Percentiles rank a stretch among this genome's conserved stretches.
phyloP scores from a whole-genome alignment of 441 rosid genomes.

The Gossypium davidsonii region DNA sequence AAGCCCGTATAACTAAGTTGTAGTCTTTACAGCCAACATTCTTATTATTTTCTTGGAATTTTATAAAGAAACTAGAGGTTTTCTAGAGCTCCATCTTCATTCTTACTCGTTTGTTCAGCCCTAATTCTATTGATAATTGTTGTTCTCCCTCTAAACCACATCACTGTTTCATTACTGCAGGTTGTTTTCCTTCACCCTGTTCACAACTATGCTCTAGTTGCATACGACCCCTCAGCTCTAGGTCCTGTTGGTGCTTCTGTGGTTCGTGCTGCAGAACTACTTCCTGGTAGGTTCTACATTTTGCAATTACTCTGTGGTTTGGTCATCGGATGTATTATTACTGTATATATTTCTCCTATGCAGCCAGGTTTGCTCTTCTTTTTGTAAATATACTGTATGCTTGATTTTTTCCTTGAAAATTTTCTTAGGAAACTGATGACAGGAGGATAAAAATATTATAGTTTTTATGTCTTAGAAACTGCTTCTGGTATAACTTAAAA shows the following conservation, averaged over 20 bases:
- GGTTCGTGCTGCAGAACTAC: conserved; percentile 85
- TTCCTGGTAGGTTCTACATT: conserved; percentile 58
- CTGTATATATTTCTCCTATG: neutral
- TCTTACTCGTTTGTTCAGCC: too few species aligned
- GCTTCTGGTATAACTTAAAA: neutral
- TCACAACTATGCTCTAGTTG: conserved; percentile 89
- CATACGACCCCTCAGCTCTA: conserved; percentile 78
- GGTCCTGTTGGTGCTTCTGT: conserved; percentile 68
- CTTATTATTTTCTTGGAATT: too few species aligned
- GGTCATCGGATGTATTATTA: neutral
- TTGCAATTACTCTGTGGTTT: conserved; percentile 8
- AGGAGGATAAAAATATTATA: neutral
- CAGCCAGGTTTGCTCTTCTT: neutral
- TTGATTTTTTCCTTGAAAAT: neutral
- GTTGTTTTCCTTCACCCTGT: conserved; percentile 98
- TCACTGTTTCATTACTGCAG: conserved; percentile 29
- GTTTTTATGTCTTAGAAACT: neutral
- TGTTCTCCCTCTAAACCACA: too few species aligned
- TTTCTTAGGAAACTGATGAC: neutral
- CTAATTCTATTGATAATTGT: too few species aligned
- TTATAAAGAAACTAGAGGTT: too few species aligned
- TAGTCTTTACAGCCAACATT: too few species aligned
- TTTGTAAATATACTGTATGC: neutral
- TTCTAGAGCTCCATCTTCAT: too few species aligned
- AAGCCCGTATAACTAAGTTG: too few species aligned